phyloP scores from a whole-genome alignment of 441 rosid genomes.

The Flueggea neowawraea region DNA sequence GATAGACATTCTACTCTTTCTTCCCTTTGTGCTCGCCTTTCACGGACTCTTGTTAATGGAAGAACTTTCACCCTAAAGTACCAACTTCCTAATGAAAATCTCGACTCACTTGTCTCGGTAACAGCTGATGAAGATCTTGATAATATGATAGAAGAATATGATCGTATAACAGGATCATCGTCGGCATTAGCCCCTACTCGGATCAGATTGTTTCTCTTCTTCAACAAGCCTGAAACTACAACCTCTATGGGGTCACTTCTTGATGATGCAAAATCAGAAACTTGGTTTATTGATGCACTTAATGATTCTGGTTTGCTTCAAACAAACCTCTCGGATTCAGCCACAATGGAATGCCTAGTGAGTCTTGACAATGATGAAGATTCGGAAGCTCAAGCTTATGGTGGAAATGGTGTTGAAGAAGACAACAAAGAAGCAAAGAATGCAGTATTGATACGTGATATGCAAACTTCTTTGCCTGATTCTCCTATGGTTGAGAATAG shows the following conservation, averaged over 20 bases:
- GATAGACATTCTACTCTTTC: constrained; percentile 66
- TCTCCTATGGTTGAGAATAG: constrained; percentile 49
- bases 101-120: constrained; percentile 80
- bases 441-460: background rate
- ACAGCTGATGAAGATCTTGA: constrained; percentile 92
- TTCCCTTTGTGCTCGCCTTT: constrained; percentile 50
- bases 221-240: constrained; percentile 58
- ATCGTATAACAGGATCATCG: constrained; percentile 46
- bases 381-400: constrained; percentile 13
- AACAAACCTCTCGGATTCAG: constrained; percentile 65
- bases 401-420: constrained; percentile 9
- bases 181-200: constrained; percentile 37
- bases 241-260: constrained; percentile 77
- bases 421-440: constrained; percentile 12
- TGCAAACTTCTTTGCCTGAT: constrained; percentile 8
- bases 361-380: constrained; percentile 40
- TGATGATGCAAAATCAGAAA: constrained; percentile 74
- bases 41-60: constrained; percentile 55
- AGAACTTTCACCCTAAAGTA: constrained; percentile 75
- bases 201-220: constrained; percentile 70
- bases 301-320: constrained; percentile 54
- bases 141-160: constrained; percentile 88
- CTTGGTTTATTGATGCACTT: constrained; percentile 86
- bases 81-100: constrained; percentile 86
- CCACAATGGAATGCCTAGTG: constrained; percentile 56